phyloP scores from a whole-genome alignment of 2,329 filamentous ascomycete genomes.

The Sphaerulina vaccinii region DNA sequence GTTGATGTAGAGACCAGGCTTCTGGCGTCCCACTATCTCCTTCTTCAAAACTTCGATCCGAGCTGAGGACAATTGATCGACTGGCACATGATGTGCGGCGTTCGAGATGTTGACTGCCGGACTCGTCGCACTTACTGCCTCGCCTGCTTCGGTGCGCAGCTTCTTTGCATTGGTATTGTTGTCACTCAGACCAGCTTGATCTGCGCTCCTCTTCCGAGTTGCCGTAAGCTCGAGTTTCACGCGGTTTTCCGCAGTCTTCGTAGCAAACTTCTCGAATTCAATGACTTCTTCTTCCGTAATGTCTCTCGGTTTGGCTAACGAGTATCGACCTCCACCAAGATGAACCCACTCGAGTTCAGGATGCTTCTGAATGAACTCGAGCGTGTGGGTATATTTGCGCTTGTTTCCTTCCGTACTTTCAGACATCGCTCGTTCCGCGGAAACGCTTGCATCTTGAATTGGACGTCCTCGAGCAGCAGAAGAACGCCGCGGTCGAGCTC shows the following conservation, averaged over 20 bases:
- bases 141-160: not conserved
- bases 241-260: slow-evolving; percentile 17
- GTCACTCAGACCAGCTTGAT: not conserved
- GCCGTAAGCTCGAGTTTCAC: slow-evolving; percentile 15
- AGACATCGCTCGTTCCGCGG: no score
- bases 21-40: slow-evolving; percentile 33
- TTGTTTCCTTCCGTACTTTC: no score
- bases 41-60: slow-evolving; percentile 32
- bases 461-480: no score
- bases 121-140: not conserved
- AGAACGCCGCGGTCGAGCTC: no score
- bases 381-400: no score
- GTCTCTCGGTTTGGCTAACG: slow-evolving; percentile 10
- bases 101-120: not conserved
- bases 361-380: no score
- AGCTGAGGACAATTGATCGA: slow-evolving; percentile 15
- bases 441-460: no score
- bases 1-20: slow-evolving; percentile 46
- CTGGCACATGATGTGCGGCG: not conserved
- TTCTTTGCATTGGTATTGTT: not conserved
- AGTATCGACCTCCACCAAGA: not conserved
- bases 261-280: slow-evolving; percentile 23
- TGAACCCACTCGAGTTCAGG: not conserved
- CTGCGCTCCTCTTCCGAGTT: slow-evolving; percentile 10
- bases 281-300: slow-evolving; percentile 23